Evolutionary conservation across 805 yeast genomes (phyloP).

Genomic region (Teunomyces pallodes): DNA sequence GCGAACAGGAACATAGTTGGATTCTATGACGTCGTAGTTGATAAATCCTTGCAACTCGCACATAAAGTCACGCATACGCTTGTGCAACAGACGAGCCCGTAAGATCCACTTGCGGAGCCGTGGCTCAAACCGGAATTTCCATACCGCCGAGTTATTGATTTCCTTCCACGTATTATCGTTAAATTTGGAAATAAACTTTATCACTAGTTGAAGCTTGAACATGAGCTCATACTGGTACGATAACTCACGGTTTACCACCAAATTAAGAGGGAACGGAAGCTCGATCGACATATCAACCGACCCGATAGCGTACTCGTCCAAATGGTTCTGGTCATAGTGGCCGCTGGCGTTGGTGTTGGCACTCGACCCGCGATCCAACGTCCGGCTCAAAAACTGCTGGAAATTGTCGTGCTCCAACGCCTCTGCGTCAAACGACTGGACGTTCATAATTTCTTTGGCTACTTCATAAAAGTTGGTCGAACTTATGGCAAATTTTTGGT

Average conservation of each 20-base stretch:
- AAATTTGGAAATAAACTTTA: constrained; percentile 60
- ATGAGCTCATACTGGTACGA: constrained; percentile 76
- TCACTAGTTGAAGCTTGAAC: constrained; percentile 64
- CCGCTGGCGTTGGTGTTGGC: constrained; percentile 1
- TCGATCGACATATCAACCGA: constrained; percentile 53
- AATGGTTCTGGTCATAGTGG: constrained; percentile 10
- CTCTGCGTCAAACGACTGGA: constrained; percentile 39
- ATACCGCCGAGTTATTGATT: constrained; percentile 58
- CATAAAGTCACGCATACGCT: constrained; percentile 55
- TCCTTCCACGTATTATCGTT: constrained; percentile 72
- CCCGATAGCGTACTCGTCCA: constrained; percentile 42
- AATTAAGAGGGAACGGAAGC: constrained; percentile 86
- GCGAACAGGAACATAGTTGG: constrained; percentile 48
- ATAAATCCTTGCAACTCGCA: constrained; percentile 55
- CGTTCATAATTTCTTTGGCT: constrained; percentile 49
- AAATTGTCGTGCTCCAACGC: constrained; percentile 37
- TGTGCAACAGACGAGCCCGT: constrained; percentile 53
- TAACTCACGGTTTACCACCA: constrained; percentile 67
- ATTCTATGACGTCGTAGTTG: constrained; percentile 57
- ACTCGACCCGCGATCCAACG: constrained; percentile 26
- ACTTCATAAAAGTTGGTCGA: constrained; percentile 43
- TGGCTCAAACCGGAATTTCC: constrained; percentile 55
- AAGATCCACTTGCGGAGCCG: constrained; percentile 53
- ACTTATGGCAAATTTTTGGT: constrained; percentile 40
- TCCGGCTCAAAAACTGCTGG: constrained; percentile 45